Evolutionary conservation across 2,329 filamentous ascomycete genomes (phyloP), one percentile per base, ranked within the genome.

Genomic region (Apiospora phragmitis): DNA sequence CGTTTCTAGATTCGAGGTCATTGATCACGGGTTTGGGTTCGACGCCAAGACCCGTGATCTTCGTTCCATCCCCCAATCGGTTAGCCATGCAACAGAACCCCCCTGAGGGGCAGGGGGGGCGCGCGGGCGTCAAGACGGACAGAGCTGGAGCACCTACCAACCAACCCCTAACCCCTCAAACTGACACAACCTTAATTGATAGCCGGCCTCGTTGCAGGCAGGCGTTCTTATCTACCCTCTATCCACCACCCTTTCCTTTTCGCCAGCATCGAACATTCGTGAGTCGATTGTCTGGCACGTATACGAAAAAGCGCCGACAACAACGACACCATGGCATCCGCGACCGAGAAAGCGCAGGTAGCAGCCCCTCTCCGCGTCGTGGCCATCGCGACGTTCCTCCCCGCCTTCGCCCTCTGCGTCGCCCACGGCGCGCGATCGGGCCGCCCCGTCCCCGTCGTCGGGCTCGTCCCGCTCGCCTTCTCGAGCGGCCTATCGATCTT

Each of bases 381-480:
- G 70, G 79, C 79, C 68, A 77, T 79, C 72, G 73, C 77, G 67
- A 79, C 77, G 69, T 83, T 83, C 71, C 43, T 84, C 41, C 82
- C 81, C 51, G 81, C 81, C 8, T 80, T 84, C 62, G 79, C 81
- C 3, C 78, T 84, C 24, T 81, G 80, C 72, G 72, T 85, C 71
- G 76, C 79, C 41, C 81, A 83, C 74, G 81, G 80, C 73, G 75
- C 80, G 65, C 74, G 83, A 68, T 81, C 81, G 35, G 68, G 73
- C 47, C 72, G 76, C 18, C 71, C 77, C 12, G 75, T 83, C 45
- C 83, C 82, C 18, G 82, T 81, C 9, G 75, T 83, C 65, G 83
- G 83, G 29, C 77, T 85, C 38, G 72, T 82, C 18, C 83, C 83
- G 8, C 79, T 83, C 55, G 77, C 78, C 32, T 76, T 83, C 67